Conservation (phyloP, 495 filamentous ascomycete genomes). For the Lasiosphaeria miniovina region DNA sequence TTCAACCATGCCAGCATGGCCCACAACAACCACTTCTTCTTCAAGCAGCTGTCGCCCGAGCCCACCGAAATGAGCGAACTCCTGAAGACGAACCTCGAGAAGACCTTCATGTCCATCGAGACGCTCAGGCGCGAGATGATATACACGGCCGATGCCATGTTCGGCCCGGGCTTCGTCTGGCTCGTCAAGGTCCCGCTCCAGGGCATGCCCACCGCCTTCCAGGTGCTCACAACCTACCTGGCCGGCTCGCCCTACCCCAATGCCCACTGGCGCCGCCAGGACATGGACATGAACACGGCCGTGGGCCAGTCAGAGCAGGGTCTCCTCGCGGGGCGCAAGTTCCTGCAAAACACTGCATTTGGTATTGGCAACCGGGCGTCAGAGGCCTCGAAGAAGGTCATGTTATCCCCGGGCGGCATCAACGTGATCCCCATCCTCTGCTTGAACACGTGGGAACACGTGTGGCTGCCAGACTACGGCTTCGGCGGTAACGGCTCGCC, state of each 20-base stretch:
- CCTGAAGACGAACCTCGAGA: conserved; percentile 44
- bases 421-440: conserved; percentile 76
- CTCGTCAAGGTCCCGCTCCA: conserved; percentile 57
- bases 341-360: conserved; percentile 39
- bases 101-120: conserved; percentile 74
- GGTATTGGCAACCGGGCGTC: conserved; percentile 44
- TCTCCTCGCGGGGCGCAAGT: conserved; percentile 15
- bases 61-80: conserved; percentile 28
- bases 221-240: conserved; percentile 84
- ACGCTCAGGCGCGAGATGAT: conserved; percentile 77
- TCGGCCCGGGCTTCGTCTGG: conserved; percentile 96
- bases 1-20: conserved; percentile 98
- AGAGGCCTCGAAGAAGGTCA: conserved; percentile 32
- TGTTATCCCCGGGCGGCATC: conserved; percentile 62
- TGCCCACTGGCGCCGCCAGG: conserved; percentile 78
- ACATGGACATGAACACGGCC: conserved; percentile 72
- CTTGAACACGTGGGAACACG: conserved; percentile 95
- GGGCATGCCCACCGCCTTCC: conserved; percentile 45
- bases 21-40: conserved; percentile 97
- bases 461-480: conserved; percentile 79
- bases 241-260: conserved; percentile 84
- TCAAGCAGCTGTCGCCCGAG: conserved; percentile 54
- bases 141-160: conserved; percentile 83
- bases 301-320: conserved; percentile 22
- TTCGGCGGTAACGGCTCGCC: conserved; percentile 20